These are phyloP conservation scores for Populus ilicifolia DNA, from an alignment of 345 rosid genomes.

Conservation along the genomic window DNA sequence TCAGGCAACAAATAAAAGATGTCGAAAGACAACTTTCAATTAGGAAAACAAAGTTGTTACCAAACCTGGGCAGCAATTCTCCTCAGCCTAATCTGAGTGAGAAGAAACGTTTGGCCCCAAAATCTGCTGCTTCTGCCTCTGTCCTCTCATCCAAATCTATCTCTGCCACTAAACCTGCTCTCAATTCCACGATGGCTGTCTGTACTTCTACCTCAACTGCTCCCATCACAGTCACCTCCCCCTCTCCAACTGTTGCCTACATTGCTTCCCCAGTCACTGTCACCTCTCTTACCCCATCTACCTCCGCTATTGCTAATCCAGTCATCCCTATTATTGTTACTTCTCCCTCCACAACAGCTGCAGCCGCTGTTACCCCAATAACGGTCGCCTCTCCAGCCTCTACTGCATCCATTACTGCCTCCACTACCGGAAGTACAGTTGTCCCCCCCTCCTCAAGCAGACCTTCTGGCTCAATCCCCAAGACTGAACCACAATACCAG, in stretches of 20 bases:
- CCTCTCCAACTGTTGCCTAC: background rate
- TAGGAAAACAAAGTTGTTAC: background rate
- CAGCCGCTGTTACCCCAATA: background rate
- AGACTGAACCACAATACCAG: background rate
- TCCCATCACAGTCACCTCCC: background rate
- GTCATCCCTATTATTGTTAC: background rate
- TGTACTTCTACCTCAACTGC: background rate
- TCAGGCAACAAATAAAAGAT: constrained; percentile 5
- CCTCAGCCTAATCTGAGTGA: background rate
- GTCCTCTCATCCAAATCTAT: background rate
- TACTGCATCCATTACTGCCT: background rate
- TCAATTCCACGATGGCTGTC: background rate
- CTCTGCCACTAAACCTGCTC: background rate
- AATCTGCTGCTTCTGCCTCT: background rate
- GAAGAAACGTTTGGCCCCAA: background rate
- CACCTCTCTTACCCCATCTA: background rate
- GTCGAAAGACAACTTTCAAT: constrained; percentile 17
- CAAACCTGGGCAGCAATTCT: background rate
- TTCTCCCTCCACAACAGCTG: background rate
- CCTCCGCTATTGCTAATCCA: background rate
- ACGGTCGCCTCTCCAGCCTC: background rate
- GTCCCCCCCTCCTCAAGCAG: background rate
- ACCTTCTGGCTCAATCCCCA: background rate
- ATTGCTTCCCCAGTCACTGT: background rate
- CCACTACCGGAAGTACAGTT: background rate